phyloP scores from a whole-genome alignment of 1,284 basidiomycete genomes.

The Heterobasidion annosum region DNA sequence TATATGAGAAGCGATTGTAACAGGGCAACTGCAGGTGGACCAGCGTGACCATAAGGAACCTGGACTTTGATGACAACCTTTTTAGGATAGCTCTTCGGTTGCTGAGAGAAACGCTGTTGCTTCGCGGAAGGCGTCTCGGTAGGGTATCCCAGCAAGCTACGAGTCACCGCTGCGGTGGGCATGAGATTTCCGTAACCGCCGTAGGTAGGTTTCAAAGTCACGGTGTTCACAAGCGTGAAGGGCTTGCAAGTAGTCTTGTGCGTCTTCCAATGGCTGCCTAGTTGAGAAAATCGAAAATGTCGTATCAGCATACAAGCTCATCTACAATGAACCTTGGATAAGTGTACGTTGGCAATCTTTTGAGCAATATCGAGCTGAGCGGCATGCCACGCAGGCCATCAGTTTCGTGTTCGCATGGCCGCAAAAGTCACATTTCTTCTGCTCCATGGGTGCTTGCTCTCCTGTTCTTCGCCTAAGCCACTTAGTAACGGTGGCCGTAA shows the following conservation, averaged over 20 bases:
- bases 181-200: constrained; percentile 11
- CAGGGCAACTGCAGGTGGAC: not conserved
- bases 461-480: constrained; percentile 40
- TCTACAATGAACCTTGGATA: not conserved
- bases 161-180: constrained; percentile 23
- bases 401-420: constrained; percentile 17
- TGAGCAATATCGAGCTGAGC: constrained; percentile 17
- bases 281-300: not conserved
- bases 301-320: not conserved
- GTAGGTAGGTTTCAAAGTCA: constrained; percentile 39
- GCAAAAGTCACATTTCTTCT: constrained; percentile 33
- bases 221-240: constrained; percentile 30
- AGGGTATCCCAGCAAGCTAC: constrained; percentile 23
- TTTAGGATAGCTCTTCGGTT: constrained; percentile 23
- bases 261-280: constrained; percentile 35
- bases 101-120: constrained; percentile 17
- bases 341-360: constrained; percentile 41
- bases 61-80: constrained; percentile 46
- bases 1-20: constrained; percentile 26
- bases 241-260: constrained; percentile 40
- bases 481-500: constrained; percentile 35
- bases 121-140: constrained; percentile 12
- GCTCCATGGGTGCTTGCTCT: constrained; percentile 28
- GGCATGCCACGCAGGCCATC: constrained; percentile 29
- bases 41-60: constrained; percentile 20